Conservation (phyloP, 257 asterid species). For the Fraxinus excelsior region DNA sequence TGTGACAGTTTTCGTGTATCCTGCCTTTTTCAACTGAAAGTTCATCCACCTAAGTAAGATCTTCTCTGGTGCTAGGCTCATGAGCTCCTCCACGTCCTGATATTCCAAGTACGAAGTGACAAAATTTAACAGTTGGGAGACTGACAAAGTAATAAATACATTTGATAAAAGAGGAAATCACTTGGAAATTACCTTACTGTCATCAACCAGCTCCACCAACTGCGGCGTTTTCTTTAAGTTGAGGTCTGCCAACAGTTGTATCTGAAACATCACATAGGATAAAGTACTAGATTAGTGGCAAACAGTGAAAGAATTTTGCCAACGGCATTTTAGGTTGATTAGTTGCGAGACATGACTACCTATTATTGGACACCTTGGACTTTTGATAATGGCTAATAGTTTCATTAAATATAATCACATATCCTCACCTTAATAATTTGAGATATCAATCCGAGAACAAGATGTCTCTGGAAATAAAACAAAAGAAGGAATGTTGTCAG, state of each 20-base stretch:
- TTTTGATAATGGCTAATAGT: conserved; percentile 10
- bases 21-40: conserved; percentile 86
- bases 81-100: conserved; percentile 94
- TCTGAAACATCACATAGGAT: conserved; percentile 46
- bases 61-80: conserved; percentile 96
- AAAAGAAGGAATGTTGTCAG: conserved; percentile 31
- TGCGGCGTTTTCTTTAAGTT: conserved; percentile 93
- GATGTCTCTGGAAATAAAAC: conserved; percentile 79
- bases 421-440: conserved; percentile 90
- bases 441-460: conserved; percentile 95
- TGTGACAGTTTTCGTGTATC: conserved; percentile 71
- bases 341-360: conserved; percentile 1
- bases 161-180: conserved; percentile 15
- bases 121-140: conserved; percentile 5
- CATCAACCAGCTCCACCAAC: conserved; percentile 88
- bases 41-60: conserved; percentile 97
- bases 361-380: not conserved
- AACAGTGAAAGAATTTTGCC: conserved; percentile 1
- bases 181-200: conserved; percentile 63
- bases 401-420: not conserved
- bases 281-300: conserved; percentile 18
- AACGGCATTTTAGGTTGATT: conserved; percentile 13
- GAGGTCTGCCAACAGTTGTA: conserved; percentile 95
- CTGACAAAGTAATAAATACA: conserved; percentile 3
- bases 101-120: conserved; percentile 27